Evolutionary conservation across 495 filamentous ascomycete genomes (phyloP).

Genomic region (Annulohypoxylon stygium): DNA sequence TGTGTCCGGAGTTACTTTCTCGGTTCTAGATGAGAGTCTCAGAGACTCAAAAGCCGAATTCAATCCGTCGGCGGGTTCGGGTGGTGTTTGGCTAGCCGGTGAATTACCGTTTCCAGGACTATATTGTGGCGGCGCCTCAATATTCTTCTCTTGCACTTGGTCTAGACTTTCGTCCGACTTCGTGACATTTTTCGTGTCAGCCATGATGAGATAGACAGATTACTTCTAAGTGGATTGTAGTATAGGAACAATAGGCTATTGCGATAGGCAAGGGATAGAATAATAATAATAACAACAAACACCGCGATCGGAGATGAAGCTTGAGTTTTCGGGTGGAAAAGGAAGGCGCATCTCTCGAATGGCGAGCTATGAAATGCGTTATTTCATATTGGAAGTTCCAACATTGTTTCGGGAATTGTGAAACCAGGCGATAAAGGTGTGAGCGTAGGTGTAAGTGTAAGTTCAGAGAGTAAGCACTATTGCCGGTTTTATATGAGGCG

Average conservation of each 20-base stretch:
- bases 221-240: neutral
- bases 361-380: neutral
- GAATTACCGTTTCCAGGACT: slow-evolving; percentile 23
- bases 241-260: neutral
- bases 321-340: neutral
- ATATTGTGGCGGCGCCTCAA: slow-evolving; percentile 47
- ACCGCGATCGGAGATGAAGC: neutral
- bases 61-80: slow-evolving; percentile 46
- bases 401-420: neutral
- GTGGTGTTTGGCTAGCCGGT: slow-evolving; percentile 8
- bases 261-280: neutral
- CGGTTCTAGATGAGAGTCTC: slow-evolving; percentile 43
- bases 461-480: neutral
- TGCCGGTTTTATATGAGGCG: neutral
- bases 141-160: slow-evolving; percentile 16
- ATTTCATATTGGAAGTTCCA: neutral
- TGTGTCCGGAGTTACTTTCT: slow-evolving; percentile 53
- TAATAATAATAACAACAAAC: neutral
- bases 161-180: neutral
- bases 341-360: neutral
- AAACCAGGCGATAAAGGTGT: neutral
- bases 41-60: slow-evolving; percentile 60
- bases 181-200: neutral
- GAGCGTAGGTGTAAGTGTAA: neutral
- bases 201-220: slow-evolving; percentile 17